Percentiles rank a stretch among this genome's conserved stretches.
Conservation (phyloP, 1,139 yeast genomes). For the Saccharomycopsis hybrid region DNA sequence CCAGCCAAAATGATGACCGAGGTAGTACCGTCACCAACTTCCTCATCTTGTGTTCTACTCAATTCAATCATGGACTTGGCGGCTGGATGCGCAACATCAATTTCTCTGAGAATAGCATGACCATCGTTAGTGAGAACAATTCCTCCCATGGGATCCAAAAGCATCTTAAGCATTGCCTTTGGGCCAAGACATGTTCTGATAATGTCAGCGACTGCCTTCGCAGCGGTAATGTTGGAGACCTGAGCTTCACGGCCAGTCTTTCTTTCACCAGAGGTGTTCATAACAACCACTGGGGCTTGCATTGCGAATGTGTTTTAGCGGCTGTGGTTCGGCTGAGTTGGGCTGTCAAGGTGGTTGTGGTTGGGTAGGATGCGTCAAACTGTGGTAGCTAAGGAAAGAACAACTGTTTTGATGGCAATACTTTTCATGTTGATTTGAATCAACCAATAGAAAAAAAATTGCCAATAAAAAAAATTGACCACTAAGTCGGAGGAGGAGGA, state of each 20-base stretch:
- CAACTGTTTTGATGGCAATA: no score
- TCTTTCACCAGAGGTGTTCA: slow-evolving; percentile 85
- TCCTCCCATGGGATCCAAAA: slow-evolving; percentile 98
- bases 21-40: slow-evolving; percentile 98
- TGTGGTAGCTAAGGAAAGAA: no score
- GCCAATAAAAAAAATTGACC: no score
- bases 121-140: slow-evolving; percentile 97
- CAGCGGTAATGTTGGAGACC: slow-evolving; percentile 93
- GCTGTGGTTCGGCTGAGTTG: no score
- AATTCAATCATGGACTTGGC: slow-evolving; percentile 98
- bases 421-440: no score
- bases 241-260: slow-evolving; percentile 98
- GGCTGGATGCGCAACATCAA: slow-evolving; percentile 94
- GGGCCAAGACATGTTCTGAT: slow-evolving; percentile 99
- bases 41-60: slow-evolving; percentile 97
- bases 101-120: slow-evolving; percentile 84
- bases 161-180: slow-evolving; percentile 97
- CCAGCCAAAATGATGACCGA: slow-evolving; percentile 94
- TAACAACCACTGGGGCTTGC: slow-evolving; percentile 73
- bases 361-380: no score
- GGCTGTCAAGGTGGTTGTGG: no score
- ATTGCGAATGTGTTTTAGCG: no score
- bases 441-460: no score
- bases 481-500: no score
- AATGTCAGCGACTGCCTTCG: slow-evolving; percentile 96